Evolutionary conservation across 441 rosid genomes (phyloP).

Genomic region (Syzygium syzygioides): DNA sequence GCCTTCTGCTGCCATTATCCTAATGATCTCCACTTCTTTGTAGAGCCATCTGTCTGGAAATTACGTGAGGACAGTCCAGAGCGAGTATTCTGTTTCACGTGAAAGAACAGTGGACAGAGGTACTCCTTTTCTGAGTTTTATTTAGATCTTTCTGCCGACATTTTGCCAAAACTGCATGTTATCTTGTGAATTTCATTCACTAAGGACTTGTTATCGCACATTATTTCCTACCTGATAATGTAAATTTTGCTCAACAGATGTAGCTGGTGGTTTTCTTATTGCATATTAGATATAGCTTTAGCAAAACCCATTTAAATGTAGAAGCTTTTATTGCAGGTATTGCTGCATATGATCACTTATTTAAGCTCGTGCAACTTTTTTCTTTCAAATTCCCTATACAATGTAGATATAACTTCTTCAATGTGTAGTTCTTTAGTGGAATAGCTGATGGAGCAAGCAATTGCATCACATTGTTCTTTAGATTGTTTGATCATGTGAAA

Average conservation of each 20-base stretch:
- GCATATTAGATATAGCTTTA: not conserved
- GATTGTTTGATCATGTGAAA: not conserved
- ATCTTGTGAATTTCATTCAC: not conserved
- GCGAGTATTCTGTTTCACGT: conserved; percentile 45
- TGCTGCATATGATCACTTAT: not conserved
- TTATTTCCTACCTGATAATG: not conserved
- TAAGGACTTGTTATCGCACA: not conserved
- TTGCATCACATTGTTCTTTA: not conserved
- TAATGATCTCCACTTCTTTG: conserved; percentile 13
- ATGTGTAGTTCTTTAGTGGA: not conserved
- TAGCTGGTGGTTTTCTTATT: not conserved
- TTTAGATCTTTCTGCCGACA: not conserved
- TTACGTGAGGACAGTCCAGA: conserved; percentile 43
- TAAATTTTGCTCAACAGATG: not conserved
- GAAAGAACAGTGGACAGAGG: conserved; percentile 59
- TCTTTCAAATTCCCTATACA: not conserved
- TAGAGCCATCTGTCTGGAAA: conserved; percentile 62
- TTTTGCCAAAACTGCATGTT: not conserved
- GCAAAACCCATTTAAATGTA: not conserved
- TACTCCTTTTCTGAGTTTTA: conserved; percentile 14
- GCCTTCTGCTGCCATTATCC: not conserved
- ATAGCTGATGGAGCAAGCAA: not conserved
- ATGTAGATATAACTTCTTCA: not conserved
- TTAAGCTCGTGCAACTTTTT: not conserved
- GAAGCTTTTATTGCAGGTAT: not conserved